Evolutionary conservation across 1,284 basidiomycete genomes (phyloP).

Genomic region (Leccinum pachyderme): DNA sequence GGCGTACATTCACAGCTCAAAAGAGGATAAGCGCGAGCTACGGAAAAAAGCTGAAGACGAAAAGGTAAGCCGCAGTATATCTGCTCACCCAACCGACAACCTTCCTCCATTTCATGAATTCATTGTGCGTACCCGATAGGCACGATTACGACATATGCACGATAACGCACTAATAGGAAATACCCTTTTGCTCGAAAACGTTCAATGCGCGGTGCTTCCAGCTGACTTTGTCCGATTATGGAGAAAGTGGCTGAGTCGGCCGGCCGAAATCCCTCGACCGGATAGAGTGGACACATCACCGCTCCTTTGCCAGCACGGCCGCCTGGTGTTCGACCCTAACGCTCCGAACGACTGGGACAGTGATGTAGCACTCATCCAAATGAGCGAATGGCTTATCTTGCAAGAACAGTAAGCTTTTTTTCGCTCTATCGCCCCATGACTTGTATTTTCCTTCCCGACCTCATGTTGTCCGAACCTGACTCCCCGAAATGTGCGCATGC

Average conservation of each 20-base stretch:
- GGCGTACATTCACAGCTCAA: conserved; percentile 50
- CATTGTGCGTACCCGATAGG: conserved; percentile 38
- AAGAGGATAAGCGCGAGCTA: conserved; percentile 54
- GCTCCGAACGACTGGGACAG: conserved; percentile 52
- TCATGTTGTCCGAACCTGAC: conserved; percentile 1
- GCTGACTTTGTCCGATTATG: conserved; percentile 61
- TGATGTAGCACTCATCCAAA: conserved; percentile 53
- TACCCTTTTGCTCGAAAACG: conserved; percentile 43
- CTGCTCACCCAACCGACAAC: background rate
- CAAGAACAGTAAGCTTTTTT: conserved; percentile 48
- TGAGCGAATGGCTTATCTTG: conserved; percentile 62
- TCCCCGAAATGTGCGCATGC: conserved; percentile 7
- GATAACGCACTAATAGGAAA: conserved; percentile 51
- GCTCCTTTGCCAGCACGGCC: conserved; percentile 66
- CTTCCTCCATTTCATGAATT: conserved; percentile 11
- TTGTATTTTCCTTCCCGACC: conserved; percentile 8
- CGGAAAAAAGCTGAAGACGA: conserved; percentile 68
- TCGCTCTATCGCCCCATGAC: conserved; percentile 5
- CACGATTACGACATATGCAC: conserved; percentile 57
- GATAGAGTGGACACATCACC: conserved; percentile 56
- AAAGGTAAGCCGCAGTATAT: conserved; percentile 48
- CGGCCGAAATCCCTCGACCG: conserved; percentile 56
- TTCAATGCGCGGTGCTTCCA: conserved; percentile 58
- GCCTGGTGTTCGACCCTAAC: conserved; percentile 67
- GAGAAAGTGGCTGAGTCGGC: conserved; percentile 65